Evolutionary conservation across 108 stramenopile species (phyloP), one percentile per base, ranked within the genome.

Genomic region (Fistulifera solaris): DNA sequence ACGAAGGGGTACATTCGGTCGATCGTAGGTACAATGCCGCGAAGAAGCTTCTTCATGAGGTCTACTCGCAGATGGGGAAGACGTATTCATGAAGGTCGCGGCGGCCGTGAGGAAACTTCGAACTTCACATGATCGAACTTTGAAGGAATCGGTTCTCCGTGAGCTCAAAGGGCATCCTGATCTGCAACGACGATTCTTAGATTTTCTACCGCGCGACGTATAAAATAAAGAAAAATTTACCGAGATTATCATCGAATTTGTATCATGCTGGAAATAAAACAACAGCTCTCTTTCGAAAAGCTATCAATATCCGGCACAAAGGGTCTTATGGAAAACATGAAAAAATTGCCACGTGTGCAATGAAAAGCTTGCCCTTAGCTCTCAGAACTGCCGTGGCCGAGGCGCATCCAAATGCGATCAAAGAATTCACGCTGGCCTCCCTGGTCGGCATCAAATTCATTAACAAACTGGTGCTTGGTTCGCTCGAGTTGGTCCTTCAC

Each of bases 121-220:
- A 31, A 67, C 80, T 8, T 35, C 38, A 23, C 44, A 59, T 14
- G 40, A 25, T 11, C 47, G 42, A 31, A 13, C 62, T 15, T 42
- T 81, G 11, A 76, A 71, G 28, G 65, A 64, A 17, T 28, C 43
- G 13, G 56, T 71, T n/a, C 45, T 59, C 0, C 64, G 58, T 16
- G 59, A 82, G 45, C 57, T 89, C 61, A 55, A 78, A 44, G 59
- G 71, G 3, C 72, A 81, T 49, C 72, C 77, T 16, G 49, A 70
- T 21, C 62, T 89, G 26, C 64, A 81, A 27, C 44, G 60, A 6
- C 46, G 63, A 12, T 73, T 83, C 50, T 40, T 79, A 17, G 68
- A 65, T 0, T 86, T 83, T 51, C 61, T 89, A 17, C 88, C 87
- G 12, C 56, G 70, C 46, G 59, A 75, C 8, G 43, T 51, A 62